phyloP scores from a whole-genome alignment of 1,284 basidiomycete genomes.

The Abortiporus biennis region DNA sequence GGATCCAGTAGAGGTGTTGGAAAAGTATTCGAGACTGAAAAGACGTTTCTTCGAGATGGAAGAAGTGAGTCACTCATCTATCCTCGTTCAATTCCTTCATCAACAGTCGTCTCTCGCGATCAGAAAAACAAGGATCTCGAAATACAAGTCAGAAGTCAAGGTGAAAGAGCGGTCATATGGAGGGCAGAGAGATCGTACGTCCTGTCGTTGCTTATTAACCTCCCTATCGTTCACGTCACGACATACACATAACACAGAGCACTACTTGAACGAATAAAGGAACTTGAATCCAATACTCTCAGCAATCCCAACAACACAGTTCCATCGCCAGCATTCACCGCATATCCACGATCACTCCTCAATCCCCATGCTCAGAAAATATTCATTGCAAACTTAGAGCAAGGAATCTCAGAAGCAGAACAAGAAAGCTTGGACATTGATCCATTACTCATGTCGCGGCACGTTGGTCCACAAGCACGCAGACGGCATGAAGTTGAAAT shows the following conservation, averaged over 20 bases:
- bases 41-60: slow-evolving; percentile 59
- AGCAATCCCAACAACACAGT: slow-evolving; percentile 17
- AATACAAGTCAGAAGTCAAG: slow-evolving; percentile 45
- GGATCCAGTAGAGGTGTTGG: slow-evolving; percentile 38
- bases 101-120: slow-evolving; percentile 15
- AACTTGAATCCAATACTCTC: slow-evolving; percentile 39
- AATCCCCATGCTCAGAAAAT: slow-evolving; percentile 26
- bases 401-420: slow-evolving; percentile 41
- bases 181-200: slow-evolving; percentile 55
- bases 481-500: slow-evolving; percentile 39
- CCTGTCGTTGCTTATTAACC: slow-evolving; percentile 9
- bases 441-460: slow-evolving; percentile 39
- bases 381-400: slow-evolving; percentile 40
- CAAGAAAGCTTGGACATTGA: slow-evolving; percentile 39
- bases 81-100: slow-evolving; percentile 9
- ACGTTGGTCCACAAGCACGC: slow-evolving; percentile 37
- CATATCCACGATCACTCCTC: slow-evolving; percentile 42
- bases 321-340: slow-evolving; percentile 27
- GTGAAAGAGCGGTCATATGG: slow-evolving; percentile 53
- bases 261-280: slow-evolving; percentile 51
- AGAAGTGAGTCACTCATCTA: slow-evolving; percentile 39
- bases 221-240: slow-evolving; percentile 4
- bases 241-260: slow-evolving; percentile 28
- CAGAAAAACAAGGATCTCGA: slow-evolving; percentile 54
- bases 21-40: slow-evolving; percentile 61